Base-by-base conservation (phyloP, 2,329 filamentous ascomycete genomes). In the Colletotrichum tropicicola region DNA sequence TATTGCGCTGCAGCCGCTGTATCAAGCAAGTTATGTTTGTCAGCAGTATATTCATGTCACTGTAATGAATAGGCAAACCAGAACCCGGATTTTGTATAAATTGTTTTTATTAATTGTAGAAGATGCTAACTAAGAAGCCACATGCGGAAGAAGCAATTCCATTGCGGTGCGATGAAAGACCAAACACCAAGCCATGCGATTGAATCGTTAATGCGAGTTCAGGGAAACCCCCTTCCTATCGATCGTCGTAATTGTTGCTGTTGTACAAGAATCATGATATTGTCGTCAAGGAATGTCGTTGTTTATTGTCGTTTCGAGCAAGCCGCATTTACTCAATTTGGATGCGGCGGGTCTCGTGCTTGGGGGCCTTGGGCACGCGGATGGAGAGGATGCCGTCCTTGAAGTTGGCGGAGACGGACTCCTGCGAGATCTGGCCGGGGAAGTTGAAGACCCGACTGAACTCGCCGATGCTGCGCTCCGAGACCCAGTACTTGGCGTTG, bases 401-500 rank as follows among this genome's bases (percentile, higher is more conserved):
- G 70, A 92, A 85, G 57, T 74, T 82, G 52, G 91, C 91, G 45
- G 77, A 81, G 59, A 93, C 90, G 3, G 72, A 78, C 15, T 89
- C 86, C 71, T 87, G 84, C 72, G 91, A 87, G 66, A 93, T 84
- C 27, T 84, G 85, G 55, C 78, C 78, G 1, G 90, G 88, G 81
- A 93, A 92, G 75, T 81, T 86, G 80, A 92, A 92, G 64, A 83
- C 87, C 68, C 91, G 86, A 51, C 86, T 83, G 79, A 92, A 93
- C 69, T 89, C 84, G 74, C 90, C 90, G 62, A 90, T 79, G 65
- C 83, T 85, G 70, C 89, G 88, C 79, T 92, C 89, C 35, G 83
- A 82, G 67, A 89, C 80, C 92, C 92, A 95, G 84, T 89, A 94
- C 78, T 88, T 90, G 70, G 81, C 77, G 45, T 80, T 77, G 65